Evolutionary conservation across 1,284 basidiomycete species (phyloP).

Genomic region (Naganishia liquefaciens): DNA sequence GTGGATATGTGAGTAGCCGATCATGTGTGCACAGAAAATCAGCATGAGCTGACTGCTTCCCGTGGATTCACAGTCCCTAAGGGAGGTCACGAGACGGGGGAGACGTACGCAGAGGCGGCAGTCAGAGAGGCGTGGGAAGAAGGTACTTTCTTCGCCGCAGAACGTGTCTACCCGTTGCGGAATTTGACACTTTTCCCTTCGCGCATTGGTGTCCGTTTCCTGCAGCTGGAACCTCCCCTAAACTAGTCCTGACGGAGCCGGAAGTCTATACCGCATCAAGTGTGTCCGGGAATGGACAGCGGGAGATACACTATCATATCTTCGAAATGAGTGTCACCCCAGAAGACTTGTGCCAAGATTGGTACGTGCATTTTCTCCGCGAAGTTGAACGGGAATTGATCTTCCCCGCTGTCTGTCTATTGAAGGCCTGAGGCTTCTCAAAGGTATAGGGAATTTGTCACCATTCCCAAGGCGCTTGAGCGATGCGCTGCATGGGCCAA

Average conservation of each 20-base stretch:
- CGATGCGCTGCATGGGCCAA: slow-evolving; percentile 32
- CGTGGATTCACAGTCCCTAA: slow-evolving; percentile 45
- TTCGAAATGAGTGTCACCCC: slow-evolving; percentile 31
- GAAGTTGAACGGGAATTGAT: no score
- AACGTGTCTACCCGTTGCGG: background rate
- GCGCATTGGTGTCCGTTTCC: background rate
- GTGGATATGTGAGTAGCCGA: slow-evolving; percentile 49
- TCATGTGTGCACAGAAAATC: background rate
- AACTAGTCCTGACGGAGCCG: slow-evolving; percentile 11
- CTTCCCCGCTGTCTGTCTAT: no score
- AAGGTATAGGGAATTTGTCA: slow-evolving; percentile 31
- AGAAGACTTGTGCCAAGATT: slow-evolving; percentile 28
- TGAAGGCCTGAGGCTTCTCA: slow-evolving; percentile 29
- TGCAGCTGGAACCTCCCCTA: slow-evolving; percentile 31
- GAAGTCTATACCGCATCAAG: slow-evolving; percentile 25
- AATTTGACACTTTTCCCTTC: slow-evolving; percentile 1
- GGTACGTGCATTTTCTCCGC: slow-evolving; percentile 8
- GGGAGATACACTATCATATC: slow-evolving; percentile 33
- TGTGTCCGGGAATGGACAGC: slow-evolving; percentile 29
- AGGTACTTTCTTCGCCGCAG: slow-evolving; percentile 37
- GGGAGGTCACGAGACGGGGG: slow-evolving; percentile 49
- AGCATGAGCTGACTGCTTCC: background rate
- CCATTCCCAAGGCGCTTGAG: slow-evolving; percentile 29
- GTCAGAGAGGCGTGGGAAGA: slow-evolving; percentile 52
- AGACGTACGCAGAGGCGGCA: slow-evolving; percentile 48